Base-by-base conservation (phyloP, 2,329 filamentous ascomycete species). In the Colletotrichum abscissum region DNA sequence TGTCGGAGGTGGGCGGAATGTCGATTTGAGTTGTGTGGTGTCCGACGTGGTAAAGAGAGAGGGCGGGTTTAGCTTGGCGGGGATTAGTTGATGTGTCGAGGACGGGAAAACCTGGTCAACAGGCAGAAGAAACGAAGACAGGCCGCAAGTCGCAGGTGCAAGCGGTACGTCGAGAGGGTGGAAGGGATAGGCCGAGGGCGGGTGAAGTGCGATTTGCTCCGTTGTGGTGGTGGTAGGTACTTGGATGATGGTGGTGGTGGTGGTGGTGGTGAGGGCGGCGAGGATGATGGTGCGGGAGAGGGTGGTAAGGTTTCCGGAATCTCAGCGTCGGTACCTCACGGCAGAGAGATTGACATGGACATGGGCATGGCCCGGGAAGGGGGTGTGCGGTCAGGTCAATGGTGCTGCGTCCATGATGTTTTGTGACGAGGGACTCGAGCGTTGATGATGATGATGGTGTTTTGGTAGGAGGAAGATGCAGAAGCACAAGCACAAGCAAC, bases 91-190 rank as follows among this genome's bases (percentile, higher is more conserved):
- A 63, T 19, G 42, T 46, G 35, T 64, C 70, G 63, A 62, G 52
- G 70, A 62, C 35, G 67, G 60, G 70, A 65, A 49, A 46, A 70
- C 70, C 70, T 70, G 67, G 67, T 73, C 70, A 70, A 73, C 67
- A 70, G 66, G 70, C 70, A 73, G 67, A 73, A 70, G 67, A 73
- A 73, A 65, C 70, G 66, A 70, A 70, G 67, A 54, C 60, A 60
- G 38, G 58, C 22, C 26, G 28, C 28, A 60, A 55, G 46, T 14
- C 38, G 38, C 38, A 42, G 14, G 38, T 42, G 38, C 14, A 42
- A 42, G 38, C 38, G 38, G 38, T 42, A 16, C 16, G 38, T 19
- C 38, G 38, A 16, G 38, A 42, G 16, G 28, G 35, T 28, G 58
- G 24, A 42, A 28, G 35, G 58, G 58, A 35, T n/a, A 57, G 55